phyloP scores from a whole-genome alignment of 2,329 filamentous ascomycete genomes.

The Paracoccidioides lutzii region DNA sequence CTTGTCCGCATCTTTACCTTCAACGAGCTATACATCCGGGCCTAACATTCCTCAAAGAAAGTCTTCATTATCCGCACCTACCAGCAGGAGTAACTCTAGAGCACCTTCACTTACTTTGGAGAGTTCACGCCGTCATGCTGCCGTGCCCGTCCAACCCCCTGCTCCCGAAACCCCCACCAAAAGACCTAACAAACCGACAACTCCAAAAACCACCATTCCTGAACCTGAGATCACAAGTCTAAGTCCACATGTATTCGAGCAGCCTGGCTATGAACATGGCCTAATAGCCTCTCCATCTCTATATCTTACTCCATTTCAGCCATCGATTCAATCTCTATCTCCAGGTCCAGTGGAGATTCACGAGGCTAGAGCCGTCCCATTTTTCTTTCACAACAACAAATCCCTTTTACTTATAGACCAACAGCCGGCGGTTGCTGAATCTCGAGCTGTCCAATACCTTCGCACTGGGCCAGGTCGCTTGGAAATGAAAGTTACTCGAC shows the following conservation, averaged over 20 bases:
- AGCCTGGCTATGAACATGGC: not conserved
- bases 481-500: constrained; percentile 7
- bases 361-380: constrained; percentile 47
- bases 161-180: not conserved
- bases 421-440: constrained; percentile 18
- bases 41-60: constrained; percentile 29
- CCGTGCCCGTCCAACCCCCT: constrained; percentile 8
- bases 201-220: not conserved
- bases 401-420: constrained; percentile 53
- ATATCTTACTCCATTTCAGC: constrained; percentile 19
- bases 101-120: constrained; percentile 34
- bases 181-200: not conserved
- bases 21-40: constrained; percentile 15
- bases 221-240: not conserved
- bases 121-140: constrained; percentile 24
- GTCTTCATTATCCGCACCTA: constrained; percentile 36
- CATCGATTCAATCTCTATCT: constrained; percentile 36
- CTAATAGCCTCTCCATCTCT: not conserved
- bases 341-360: constrained; percentile 44
- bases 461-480: constrained; percentile 12
- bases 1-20: constrained; percentile 28
- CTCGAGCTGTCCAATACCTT: constrained; percentile 19
- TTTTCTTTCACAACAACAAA: constrained; percentile 51
- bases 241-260: not conserved
- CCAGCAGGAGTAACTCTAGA: constrained; percentile 33